A percentile compares a stretch with the other conserved stretches of the same genome.
These are phyloP conservation scores for Rasamsonia emersonii DNA, from an alignment of 2,329 filamentous ascomycete species.

Conservation along the genomic window DNA sequence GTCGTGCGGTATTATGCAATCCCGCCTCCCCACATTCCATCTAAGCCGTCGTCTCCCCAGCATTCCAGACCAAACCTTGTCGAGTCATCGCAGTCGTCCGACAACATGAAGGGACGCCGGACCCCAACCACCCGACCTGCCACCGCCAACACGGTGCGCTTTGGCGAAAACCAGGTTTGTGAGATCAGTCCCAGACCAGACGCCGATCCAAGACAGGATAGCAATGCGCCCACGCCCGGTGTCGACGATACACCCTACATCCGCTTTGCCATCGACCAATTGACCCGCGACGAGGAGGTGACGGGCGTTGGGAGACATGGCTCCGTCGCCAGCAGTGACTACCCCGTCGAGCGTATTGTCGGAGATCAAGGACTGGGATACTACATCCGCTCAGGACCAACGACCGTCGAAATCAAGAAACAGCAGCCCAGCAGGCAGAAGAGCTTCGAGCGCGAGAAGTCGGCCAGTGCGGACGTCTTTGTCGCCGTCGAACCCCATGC, in stretches of 20 bases:
- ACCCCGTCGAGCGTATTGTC: conserved; percentile 44
- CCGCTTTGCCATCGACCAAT: conserved; percentile 77
- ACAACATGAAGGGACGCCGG: conserved; percentile 6
- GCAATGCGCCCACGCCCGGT: conserved; percentile 56
- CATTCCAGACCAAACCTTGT: conserved; percentile 19
- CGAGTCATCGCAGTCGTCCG: conserved; percentile 9
- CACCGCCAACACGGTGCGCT: conserved; percentile 20
- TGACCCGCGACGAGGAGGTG: conserved; percentile 65
- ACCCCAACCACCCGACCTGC: conserved; percentile 4
- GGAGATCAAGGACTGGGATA: conserved; percentile 40
- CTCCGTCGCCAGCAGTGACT: conserved; percentile 35
- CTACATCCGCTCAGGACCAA: conserved; percentile 25
- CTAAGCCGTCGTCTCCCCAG: conserved; percentile 20
- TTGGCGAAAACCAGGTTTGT: conserved; percentile 15
- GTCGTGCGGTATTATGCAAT: conserved; percentile 39
- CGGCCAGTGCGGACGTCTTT: conserved; percentile 35
- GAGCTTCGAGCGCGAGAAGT: conserved; percentile 16
- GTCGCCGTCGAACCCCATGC: conserved; percentile 38
- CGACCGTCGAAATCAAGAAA: conserved; percentile 15
- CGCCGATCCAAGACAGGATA: conserved; percentile 14
- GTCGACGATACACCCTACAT: conserved; percentile 82
- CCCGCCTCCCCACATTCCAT: conserved; percentile 30
- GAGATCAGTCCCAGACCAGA: conserved; percentile 17
- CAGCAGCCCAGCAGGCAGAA: conserved; percentile 24
- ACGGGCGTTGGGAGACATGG: conserved; percentile 46